These are phyloP conservation scores for Pythium insidiosum DNA, from an alignment of 352 stramenopile species.

Conservation along the genomic window DNA sequence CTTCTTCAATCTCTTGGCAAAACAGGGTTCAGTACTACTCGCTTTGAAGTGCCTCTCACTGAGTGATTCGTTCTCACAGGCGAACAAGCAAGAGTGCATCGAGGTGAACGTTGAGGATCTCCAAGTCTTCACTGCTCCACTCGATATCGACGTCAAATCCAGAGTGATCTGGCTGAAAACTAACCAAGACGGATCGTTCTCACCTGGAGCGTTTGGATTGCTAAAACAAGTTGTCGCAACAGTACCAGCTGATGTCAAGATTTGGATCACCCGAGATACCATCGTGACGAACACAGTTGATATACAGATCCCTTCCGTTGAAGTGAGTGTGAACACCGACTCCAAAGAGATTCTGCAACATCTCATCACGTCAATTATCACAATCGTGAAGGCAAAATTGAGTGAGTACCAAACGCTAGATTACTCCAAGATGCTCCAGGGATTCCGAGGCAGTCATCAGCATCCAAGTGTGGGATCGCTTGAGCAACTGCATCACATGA, in stretches of 20 bases:
- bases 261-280: slow-evolving; percentile 43
- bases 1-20: too few species aligned
- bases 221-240: slow-evolving; percentile 59
- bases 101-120: slow-evolving; percentile 53
- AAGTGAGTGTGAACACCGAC: slow-evolving; percentile 33
- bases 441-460: slow-evolving; percentile 3
- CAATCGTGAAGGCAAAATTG: slow-evolving; percentile 36
- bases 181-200: slow-evolving; percentile 48
- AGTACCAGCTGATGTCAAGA: slow-evolving; percentile 41
- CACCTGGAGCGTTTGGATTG: slow-evolving; percentile 44
- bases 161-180: slow-evolving; percentile 57
- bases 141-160: slow-evolving; percentile 70
- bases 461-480: slow-evolving; percentile 16
- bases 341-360: slow-evolving; percentile 68
- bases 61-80: slow-evolving; percentile 40
- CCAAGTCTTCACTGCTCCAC: slow-evolving; percentile 53
- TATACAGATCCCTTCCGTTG: slow-evolving; percentile 47
- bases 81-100: slow-evolving; percentile 41
- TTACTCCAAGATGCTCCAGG: slow-evolving; percentile 25
- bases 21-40: slow-evolving; percentile 55
- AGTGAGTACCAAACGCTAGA: slow-evolving; percentile 25
- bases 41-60: slow-evolving; percentile 52
- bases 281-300: slow-evolving; percentile 32
- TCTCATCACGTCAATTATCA: slow-evolving; percentile 20
- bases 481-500: slow-evolving; percentile 30